Evolutionary conservation across 768 basidiomycete species (phyloP).

Genomic region (Phanerochaete sordida): DNA sequence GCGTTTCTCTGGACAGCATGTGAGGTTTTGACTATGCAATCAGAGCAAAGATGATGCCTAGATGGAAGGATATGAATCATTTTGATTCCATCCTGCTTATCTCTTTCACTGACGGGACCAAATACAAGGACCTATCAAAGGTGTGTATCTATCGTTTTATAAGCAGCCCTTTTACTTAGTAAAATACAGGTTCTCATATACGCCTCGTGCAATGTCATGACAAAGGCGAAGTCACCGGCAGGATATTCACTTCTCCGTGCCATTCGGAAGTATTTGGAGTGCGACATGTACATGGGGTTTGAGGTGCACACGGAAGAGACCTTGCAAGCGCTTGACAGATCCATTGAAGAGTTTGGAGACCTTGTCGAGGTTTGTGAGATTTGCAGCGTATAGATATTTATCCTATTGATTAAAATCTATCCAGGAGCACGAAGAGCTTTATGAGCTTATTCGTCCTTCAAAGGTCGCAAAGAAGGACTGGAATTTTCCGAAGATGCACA

Average conservation of each 20-base stretch:
- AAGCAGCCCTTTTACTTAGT: neutral
- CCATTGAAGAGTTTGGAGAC: neutral
- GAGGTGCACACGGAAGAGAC: constrained; percentile 9
- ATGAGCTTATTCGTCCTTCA: neutral
- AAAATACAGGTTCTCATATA: neutral
- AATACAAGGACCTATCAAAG: neutral
- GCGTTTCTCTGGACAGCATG: neutral
- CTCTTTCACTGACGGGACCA: neutral
- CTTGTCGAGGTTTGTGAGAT: neutral
- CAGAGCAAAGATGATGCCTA: neutral
- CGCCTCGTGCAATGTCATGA: neutral
- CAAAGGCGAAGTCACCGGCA: neutral
- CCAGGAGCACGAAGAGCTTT: neutral
- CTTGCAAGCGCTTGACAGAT: neutral
- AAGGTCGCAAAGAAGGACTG: constrained; percentile 8
- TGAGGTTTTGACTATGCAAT: neutral
- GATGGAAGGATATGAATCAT: neutral
- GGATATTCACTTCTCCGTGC: neutral
- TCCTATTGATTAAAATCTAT: neutral
- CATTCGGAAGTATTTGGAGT: constrained; percentile 5
- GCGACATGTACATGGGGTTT: constrained; percentile 3
- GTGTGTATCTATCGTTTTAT: neutral
- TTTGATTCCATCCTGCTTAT: neutral
- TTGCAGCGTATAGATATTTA: neutral
- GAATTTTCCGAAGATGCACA: constrained; percentile 15